phyloP scores from a whole-genome alignment of 2,329 filamentous ascomycete species.

The Harringtonia lauricola region DNA sequence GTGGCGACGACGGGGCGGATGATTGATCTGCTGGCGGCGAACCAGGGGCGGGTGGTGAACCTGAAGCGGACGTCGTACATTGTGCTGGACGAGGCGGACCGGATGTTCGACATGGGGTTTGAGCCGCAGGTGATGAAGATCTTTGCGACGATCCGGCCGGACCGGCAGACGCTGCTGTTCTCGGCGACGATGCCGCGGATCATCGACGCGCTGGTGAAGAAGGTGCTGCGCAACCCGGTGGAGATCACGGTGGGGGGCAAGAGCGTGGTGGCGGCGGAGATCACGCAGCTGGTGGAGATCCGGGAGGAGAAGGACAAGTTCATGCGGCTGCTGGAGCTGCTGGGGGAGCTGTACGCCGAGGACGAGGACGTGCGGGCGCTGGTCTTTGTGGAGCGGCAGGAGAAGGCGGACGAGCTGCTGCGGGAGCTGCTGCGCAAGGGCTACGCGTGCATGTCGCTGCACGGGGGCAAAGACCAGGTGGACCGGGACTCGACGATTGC shows the following conservation, averaged over 20 bases:
- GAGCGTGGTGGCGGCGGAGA: slow-evolving; percentile 80
- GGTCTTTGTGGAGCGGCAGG: slow-evolving; percentile 87
- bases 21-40: slow-evolving; percentile 89
- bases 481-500: slow-evolving; percentile 86
- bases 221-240: slow-evolving; percentile 73
- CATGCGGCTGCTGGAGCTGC: slow-evolving; percentile 67
- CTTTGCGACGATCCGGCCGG: slow-evolving; percentile 79
- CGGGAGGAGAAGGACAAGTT: slow-evolving; percentile 77
- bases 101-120: slow-evolving; percentile 99
- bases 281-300: slow-evolving; percentile 87
- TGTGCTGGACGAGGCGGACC: slow-evolving; percentile 92
- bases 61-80: slow-evolving; percentile 83
- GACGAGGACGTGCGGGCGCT: slow-evolving; percentile 86
- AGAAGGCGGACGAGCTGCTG: slow-evolving; percentile 72
- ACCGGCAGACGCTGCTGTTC: slow-evolving; percentile 89
- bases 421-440: slow-evolving; percentile 73
- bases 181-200: slow-evolving; percentile 93
- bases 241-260: slow-evolving; percentile 88
- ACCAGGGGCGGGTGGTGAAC: slow-evolving; percentile 89
- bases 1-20: slow-evolving; percentile 92
- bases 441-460: slow-evolving; percentile 86
- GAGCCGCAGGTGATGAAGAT: slow-evolving; percentile 98
- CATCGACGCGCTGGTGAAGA: slow-evolving; percentile 83
- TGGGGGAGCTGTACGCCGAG: slow-evolving; percentile 75
- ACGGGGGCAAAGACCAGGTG: slow-evolving; percentile 87